These are phyloP conservation scores for Tuctoria greenei DNA, from an alignment of 176 grass and related monocot species.

Conservation along the genomic window DNA sequence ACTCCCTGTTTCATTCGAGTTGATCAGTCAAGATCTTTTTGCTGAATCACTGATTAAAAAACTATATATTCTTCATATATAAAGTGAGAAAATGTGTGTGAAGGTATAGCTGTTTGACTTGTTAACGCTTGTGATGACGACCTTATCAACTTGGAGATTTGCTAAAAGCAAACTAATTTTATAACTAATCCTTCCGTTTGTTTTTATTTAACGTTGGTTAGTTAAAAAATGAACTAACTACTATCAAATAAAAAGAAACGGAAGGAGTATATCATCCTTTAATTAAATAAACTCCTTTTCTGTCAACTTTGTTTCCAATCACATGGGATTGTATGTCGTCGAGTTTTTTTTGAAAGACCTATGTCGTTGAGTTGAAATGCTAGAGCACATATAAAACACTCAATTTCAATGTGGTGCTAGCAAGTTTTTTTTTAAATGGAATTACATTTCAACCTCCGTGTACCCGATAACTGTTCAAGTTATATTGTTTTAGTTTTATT, in stretches of 20 bases:
- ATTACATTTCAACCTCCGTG: too few relatives aligned
- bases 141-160: not conserved
- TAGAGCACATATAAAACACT: not conserved
- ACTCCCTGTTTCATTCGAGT: constrained; percentile 23
- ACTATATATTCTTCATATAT: constrained; percentile 8
- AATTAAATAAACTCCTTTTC: too few relatives aligned
- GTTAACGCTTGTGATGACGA: not conserved
- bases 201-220: too few relatives aligned
- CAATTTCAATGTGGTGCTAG: not conserved
- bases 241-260: too few relatives aligned
- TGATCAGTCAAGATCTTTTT: constrained; percentile 9
- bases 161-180: not conserved
- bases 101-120: not conserved
- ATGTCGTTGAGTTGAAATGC: not conserved
- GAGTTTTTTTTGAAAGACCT: too few relatives aligned
- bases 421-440: too few relatives aligned
- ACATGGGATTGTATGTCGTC: not conserved
- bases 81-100: not conserved
- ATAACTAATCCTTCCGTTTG: not conserved
- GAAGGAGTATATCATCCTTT: too few relatives aligned
- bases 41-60: constrained; percentile 17
- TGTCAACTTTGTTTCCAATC: not conserved
- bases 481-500: too few relatives aligned
- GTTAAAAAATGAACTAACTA: too few relatives aligned
- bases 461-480: too few relatives aligned